A percentile compares a stretch with the other conserved stretches of the same genome.
phyloP scores from a whole-genome alignment of 2,329 filamentous ascomycete genomes.

The Apiospora marii region DNA sequence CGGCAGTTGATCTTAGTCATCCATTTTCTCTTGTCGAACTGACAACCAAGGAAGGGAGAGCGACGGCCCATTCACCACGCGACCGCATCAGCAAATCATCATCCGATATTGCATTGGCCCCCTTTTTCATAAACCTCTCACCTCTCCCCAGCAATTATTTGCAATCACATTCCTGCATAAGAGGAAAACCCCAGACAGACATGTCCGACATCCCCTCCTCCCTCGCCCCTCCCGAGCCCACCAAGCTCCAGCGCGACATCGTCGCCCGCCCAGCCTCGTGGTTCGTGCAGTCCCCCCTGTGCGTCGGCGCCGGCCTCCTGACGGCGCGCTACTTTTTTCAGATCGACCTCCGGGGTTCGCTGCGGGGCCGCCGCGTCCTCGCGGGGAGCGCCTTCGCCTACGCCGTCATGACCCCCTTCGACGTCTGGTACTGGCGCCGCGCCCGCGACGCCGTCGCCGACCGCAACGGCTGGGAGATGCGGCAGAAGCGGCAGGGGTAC shows the following conservation, averaged over 20 bases:
- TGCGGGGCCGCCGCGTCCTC: neutral
- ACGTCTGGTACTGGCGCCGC: slow-evolving; percentile 12
- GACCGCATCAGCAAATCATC: neutral
- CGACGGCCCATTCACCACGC: neutral
- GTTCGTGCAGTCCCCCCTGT: slow-evolving; percentile 7
- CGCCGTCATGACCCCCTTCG: slow-evolving; percentile 14
- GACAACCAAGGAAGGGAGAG: neutral
- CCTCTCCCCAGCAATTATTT: neutral
- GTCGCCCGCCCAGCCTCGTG: neutral
- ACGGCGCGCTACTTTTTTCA: neutral
- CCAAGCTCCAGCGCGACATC: slow-evolving; percentile 9
- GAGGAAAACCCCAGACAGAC: neutral
- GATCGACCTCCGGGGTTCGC: neutral
- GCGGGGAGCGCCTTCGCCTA: neutral
- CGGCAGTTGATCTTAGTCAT: neutral
- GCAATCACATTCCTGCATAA: neutral
- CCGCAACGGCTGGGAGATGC: slow-evolving; percentile 18
- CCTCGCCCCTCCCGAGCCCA: neutral
- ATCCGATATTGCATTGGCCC: neutral
- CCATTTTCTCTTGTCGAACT: neutral
- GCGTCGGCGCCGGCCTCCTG: neutral
- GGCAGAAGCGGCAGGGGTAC: slow-evolving; percentile 1
- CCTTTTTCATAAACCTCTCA: neutral
- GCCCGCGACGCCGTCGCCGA: slow-evolving; percentile 4
- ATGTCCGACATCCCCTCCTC: neutral